Evolutionary conservation across 208 protist species (phyloP), one percentile per base, ranked within the genome.

Genomic region (Wallacemonas collosoma): DNA sequence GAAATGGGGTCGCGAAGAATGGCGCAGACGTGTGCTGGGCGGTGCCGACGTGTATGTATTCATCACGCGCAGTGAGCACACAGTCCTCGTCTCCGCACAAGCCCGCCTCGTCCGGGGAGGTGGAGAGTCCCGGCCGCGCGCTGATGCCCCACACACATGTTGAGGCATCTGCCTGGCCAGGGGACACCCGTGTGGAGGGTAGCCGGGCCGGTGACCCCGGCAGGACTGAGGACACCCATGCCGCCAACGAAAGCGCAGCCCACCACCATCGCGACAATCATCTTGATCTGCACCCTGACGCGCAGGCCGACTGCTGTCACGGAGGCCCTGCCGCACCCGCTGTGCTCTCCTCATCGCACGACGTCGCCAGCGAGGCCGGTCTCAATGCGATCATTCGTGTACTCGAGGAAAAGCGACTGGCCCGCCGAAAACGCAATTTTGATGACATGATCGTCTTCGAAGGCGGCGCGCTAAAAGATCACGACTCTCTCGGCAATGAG

Each of bases 371-470:
- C 17, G 85, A 91, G 70, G 68, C 38, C 1, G 67, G 81, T 2
- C 53, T 93, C 15, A 60, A 77, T 14, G 80, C 86, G 51, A 64
- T 96, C 3, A 80, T 75, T 12, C 40, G 56, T 1, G 36, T 75
- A 47, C 79, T 91, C 9, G 88, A 94, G 79, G 88, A 91, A 54
- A 77, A 76, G 53, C 91, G 91, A 2, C 66, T 93, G n/a, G 81
- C 78, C 36, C 84, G 91, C 35, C 85, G 86, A 47, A 81, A 82
- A 47, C 80, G 84, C 54, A 57, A 93, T 9, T 94, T 96, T 60
- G 87, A 94, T 48, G 84, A 89, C 72, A 83, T 96, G 77, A 68
- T 96, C 47, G 91, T 94, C 50, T 96, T 96, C 73, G 88, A 96
- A 50, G 91, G 91, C 60, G 91, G 91, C 39, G 88, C 91, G 2